These are phyloP conservation scores for Amanita fuliginea DNA, from an alignment of 768 basidiomycete genomes.

Conservation along the genomic window DNA sequence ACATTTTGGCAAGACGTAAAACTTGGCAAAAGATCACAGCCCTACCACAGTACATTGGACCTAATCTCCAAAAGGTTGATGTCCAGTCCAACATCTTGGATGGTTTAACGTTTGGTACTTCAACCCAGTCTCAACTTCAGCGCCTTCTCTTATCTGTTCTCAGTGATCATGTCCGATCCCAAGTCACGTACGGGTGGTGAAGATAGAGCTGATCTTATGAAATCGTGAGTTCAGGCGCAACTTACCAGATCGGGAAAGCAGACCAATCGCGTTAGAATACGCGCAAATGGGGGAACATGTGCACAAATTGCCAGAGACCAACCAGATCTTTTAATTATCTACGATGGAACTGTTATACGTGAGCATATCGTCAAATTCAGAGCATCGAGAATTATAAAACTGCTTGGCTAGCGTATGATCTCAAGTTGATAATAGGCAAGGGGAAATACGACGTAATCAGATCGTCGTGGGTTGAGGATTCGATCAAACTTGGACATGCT, in stretches of 20 bases:
- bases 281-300: conserved; percentile 56
- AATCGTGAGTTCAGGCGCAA: conserved; percentile 32
- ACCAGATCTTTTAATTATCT: conserved; percentile 45
- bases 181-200: conserved; percentile 55
- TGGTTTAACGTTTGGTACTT: conserved; percentile 71
- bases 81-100: conserved; percentile 59
- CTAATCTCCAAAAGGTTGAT: conserved; percentile 47
- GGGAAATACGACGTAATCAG: conserved; percentile 61
- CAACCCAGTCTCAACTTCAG: background rate
- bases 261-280: conserved; percentile 36
- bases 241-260: background rate
- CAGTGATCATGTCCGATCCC: conserved; percentile 70
- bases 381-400: background rate
- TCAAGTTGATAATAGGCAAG: conserved; percentile 62
- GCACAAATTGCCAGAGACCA: conserved; percentile 50
- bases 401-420: conserved; percentile 44
- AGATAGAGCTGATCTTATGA: conserved; percentile 61
- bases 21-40: conserved; percentile 33
- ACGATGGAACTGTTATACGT: conserved; percentile 64
- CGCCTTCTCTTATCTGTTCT: background rate
- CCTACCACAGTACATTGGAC: conserved; percentile 57
- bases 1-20: background rate
- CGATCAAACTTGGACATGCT: conserved; percentile 43
- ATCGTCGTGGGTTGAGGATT: conserved; percentile 77
- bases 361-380: conserved; percentile 16